Evolutionary conservation across 495 filamentous ascomycete genomes (phyloP).

Genomic region (Penicillium soppii): DNA sequence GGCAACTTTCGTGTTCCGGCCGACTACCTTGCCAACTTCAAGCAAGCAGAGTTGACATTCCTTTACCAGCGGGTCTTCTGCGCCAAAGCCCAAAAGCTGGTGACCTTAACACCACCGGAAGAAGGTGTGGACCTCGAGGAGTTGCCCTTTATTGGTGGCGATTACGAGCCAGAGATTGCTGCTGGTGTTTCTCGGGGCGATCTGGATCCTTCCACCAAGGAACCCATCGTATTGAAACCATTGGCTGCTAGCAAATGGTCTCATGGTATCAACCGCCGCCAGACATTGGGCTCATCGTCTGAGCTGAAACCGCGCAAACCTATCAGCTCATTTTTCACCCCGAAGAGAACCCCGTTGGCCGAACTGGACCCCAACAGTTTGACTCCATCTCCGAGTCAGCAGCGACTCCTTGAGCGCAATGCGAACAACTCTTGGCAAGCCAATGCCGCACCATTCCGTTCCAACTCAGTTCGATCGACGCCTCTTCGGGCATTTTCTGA

Average conservation of each 20-base stretch:
- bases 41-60: slow-evolving; percentile 87
- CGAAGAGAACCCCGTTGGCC: slow-evolving; percentile 72
- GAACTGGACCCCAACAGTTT: slow-evolving; percentile 89
- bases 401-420: slow-evolving; percentile 55
- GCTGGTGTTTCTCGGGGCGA: slow-evolving; percentile 78
- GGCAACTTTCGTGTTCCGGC: slow-evolving; percentile 76
- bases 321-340: slow-evolving; percentile 77
- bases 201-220: slow-evolving; percentile 85
- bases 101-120: slow-evolving; percentile 67
- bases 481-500: slow-evolving; percentile 36
- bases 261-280: slow-evolving; percentile 34
- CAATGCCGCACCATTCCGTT: slow-evolving; percentile 38
- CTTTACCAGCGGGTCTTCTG: slow-evolving; percentile 93
- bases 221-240: slow-evolving; percentile 53
- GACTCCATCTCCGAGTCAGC: slow-evolving; percentile 66
- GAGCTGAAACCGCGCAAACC: slow-evolving; percentile 63
- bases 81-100: slow-evolving; percentile 63
- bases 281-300: slow-evolving; percentile 45
- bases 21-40: slow-evolving; percentile 74
- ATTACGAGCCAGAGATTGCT: slow-evolving; percentile 68
- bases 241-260: slow-evolving; percentile 21
- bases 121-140: slow-evolving; percentile 58
- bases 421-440: slow-evolving; percentile 53
- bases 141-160: slow-evolving; percentile 75
- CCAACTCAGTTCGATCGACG: slow-evolving; percentile 35